Conservation (phyloP, 2,329 filamentous ascomycete species). For the Aspergillus floridensis region DNA sequence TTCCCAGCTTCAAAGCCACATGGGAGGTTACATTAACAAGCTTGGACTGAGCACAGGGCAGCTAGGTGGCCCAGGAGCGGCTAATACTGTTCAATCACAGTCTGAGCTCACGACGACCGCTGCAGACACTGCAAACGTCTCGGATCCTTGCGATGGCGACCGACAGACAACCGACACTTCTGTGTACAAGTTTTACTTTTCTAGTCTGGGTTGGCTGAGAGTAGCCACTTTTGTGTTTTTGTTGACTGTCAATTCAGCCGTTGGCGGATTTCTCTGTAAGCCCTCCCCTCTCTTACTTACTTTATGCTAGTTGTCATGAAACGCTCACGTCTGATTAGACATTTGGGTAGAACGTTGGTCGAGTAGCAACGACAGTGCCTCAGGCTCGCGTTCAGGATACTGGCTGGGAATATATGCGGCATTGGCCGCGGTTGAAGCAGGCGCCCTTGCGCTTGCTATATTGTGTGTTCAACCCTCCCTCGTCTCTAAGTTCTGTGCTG, state of each 20-base stretch:
- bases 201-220: slow-evolving; percentile 18
- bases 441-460: neutral
- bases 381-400: slow-evolving; percentile 11
- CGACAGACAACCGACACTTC: slow-evolving; percentile 13
- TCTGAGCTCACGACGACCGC: neutral
- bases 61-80: neutral
- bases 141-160: neutral
- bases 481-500: neutral
- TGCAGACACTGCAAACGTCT: neutral
- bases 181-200: slow-evolving; percentile 24
- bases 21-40: neutral
- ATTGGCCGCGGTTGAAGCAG: slow-evolving; percentile 13
- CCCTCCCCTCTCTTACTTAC: too few relatives aligned
- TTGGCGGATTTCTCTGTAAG: slow-evolving; percentile 5
- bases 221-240: slow-evolving; percentile 18
- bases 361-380: slow-evolving; percentile 12
- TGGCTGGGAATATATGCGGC: slow-evolving; percentile 20
- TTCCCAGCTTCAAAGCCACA: slow-evolving; percentile 14
- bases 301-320: too few relatives aligned
- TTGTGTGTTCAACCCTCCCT: neutral
- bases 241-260: slow-evolving; percentile 6
- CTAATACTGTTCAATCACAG: neutral
- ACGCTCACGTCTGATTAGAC: neutral
- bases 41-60: neutral
- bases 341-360: slow-evolving; percentile 20